Conservation (phyloP, 1,139 yeast species). For the Yamadazyma triangularis region DNA sequence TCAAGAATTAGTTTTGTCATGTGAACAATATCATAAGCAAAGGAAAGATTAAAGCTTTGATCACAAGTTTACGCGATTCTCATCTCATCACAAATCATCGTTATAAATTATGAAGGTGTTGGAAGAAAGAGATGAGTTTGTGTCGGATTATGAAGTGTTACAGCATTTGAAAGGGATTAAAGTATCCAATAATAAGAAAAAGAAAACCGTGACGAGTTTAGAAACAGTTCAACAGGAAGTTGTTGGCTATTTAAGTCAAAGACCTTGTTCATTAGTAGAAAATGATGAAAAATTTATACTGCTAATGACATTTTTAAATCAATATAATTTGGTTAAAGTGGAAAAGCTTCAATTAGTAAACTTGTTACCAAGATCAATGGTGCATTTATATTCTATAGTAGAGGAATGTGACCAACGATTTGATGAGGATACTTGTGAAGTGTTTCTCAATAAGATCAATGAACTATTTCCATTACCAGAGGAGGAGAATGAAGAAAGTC, state of each 20-base stretch:
- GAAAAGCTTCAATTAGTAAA: conserved; percentile 85
- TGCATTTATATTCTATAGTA: conserved; percentile 69
- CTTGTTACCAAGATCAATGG: conserved; percentile 73
- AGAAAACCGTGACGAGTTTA: conserved; percentile 26
- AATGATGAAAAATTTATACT: conserved; percentile 45
- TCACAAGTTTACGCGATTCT: too few species aligned
- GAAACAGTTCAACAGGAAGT: conserved; percentile 71
- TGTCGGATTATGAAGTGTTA: conserved; percentile 70
- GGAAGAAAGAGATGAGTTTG: conserved; percentile 53
- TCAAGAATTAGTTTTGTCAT: conserved; percentile 1
- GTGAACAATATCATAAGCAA: too few species aligned
- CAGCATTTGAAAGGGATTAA: conserved; percentile 52
- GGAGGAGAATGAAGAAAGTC: conserved; percentile 25
- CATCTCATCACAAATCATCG: conserved; percentile 2
- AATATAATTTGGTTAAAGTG: conserved; percentile 65
- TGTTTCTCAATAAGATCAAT: conserved; percentile 47
- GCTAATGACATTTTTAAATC: conserved; percentile 49
- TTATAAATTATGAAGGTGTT: conserved; percentile 42
- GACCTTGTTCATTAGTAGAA: conserved; percentile 40
- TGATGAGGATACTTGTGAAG: conserved; percentile 54
- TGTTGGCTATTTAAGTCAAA: conserved; percentile 43
- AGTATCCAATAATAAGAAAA: conserved; percentile 43
- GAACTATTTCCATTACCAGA: conserved; percentile 48
- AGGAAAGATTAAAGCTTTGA: too few species aligned
- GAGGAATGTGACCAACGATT: conserved; percentile 92